These are phyloP conservation scores for Trypanosomatidae sp. DNA, from an alignment of 208 protist genomes.

Conservation along the genomic window DNA sequence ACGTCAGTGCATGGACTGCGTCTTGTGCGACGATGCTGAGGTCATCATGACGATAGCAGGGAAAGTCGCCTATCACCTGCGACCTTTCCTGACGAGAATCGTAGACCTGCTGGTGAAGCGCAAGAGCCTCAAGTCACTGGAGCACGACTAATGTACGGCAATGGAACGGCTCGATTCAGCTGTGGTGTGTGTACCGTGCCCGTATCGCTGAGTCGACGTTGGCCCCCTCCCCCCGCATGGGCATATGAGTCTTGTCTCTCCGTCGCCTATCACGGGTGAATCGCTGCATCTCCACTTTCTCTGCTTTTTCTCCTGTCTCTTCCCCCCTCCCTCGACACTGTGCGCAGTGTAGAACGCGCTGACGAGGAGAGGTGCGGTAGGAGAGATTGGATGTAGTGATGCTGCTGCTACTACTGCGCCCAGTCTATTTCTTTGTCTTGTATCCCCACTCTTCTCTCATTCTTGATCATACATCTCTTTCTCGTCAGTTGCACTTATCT, in stretches of 20 bases:
- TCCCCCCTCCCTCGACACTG: not conserved
- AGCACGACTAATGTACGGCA: slow-evolving; percentile 19
- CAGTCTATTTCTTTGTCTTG: not conserved
- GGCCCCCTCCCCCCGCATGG: not conserved
- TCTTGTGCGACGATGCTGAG: slow-evolving; percentile 59
- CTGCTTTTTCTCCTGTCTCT: not conserved
- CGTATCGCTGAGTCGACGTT: not conserved
- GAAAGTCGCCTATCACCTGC: slow-evolving; percentile 73
- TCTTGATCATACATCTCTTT: not conserved
- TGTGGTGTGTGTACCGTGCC: not conserved
- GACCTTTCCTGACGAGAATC: slow-evolving; percentile 61
- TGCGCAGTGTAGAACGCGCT: not conserved
- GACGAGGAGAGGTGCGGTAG: not conserved
- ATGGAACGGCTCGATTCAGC: not conserved
- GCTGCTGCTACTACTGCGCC: not conserved
- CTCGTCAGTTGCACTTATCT: not conserved
- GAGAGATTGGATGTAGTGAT: not conserved
- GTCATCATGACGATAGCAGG: slow-evolving; percentile 72
- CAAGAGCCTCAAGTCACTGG: slow-evolving; percentile 71
- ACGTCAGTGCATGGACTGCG: slow-evolving; percentile 50
- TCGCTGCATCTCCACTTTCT: not conserved
- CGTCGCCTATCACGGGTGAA: not conserved
- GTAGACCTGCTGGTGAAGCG: slow-evolving; percentile 69
- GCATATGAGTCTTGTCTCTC: not conserved
- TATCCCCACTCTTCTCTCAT: not conserved